Evolutionary conservation across 176 grass and related monocot species (phyloP), one percentile per base, ranked within the genome.

Genomic region (Guadua angustifolia): DNA sequence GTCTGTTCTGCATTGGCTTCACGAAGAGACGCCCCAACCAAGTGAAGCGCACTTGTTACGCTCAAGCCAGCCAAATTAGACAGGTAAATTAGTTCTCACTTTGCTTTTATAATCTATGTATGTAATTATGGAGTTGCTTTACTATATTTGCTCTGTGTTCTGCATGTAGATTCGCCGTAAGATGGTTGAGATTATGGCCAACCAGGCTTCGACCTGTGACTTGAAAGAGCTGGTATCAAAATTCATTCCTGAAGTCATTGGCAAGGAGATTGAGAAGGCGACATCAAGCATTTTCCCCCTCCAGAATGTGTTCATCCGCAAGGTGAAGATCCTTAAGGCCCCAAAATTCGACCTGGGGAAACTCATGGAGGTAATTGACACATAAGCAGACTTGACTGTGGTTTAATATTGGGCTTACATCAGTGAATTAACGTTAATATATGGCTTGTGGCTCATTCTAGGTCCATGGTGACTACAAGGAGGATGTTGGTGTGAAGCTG

Each of bases 151-250:
- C n/a, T 8, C 57, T 45, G 26, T 71, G 7, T 46, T 77, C 0
- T 85, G 45, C 21, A 2, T 74, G 24, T 55, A 98, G 95, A 98
- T 98, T 18, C 89, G 95, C 45, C 87, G 91, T 5, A 98, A 98
- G 77, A 98, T 98, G 95, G 92, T 92, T 56, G 95, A 98, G 58
- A 98, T 98, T 49, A 98, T 98, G 95, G 85, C 75, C 6, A 93
- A 86, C 87, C 95, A 98, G 51, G 85, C 93, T 47, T 78, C 95
- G 7, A 75, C 89, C 2, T 98, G 95, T 56, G 95, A 98, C 73
- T 62, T 98, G 15, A 98, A 98, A 65, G 95, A 98, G 21, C 83
- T 95, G 7, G 95, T 98, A 10, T 79, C 79, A 7, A 98, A 98
- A 74, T 98, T 98, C 63, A 98, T 98, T 17, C 95, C 95, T 21